A percentile compares a stretch with the other conserved stretches of the same genome.
phyloP scores from a whole-genome alignment of 129 eudicot species.

The Tanacetum coccineum region DNA sequence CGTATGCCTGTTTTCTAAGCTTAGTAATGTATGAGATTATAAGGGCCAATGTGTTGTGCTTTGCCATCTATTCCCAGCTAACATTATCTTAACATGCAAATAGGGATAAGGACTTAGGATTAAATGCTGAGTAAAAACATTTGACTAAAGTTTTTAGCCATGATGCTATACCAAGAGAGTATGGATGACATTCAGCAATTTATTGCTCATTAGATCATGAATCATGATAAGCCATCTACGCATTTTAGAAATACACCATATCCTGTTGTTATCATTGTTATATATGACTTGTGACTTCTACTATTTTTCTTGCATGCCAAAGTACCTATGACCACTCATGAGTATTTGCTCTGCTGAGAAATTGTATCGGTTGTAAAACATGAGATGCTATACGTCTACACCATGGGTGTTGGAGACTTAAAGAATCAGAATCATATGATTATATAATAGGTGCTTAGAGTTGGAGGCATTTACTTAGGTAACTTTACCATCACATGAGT shows the following conservation, averaged over 20 bases:
- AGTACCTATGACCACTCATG: not conserved
- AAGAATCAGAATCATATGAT: not conserved
- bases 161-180: too few relatives aligned
- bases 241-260: conserved; percentile 1
- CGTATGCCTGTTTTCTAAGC: too few relatives aligned
- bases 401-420: conserved; percentile 1
- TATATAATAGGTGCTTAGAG: not conserved
- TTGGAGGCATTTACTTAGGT: too few relatives aligned
- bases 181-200: conserved; percentile 6
- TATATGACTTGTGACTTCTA: conserved; percentile 7
- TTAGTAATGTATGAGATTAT: too few relatives aligned
- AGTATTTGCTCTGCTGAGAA: conserved; percentile 4
- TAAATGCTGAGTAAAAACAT: too few relatives aligned
- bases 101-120: too few relatives aligned
- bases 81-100: too few relatives aligned
- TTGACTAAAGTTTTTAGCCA: too few relatives aligned
- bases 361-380: not conserved
- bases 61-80: too few relatives aligned
- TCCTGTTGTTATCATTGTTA: not conserved
- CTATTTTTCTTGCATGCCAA: not conserved
- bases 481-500: too few relatives aligned
- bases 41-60: too few relatives aligned
- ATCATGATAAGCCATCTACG: not conserved
- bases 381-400: not conserved
- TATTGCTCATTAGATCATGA: not conserved